A percentile compares a stretch with the other conserved stretches of the same genome.
phyloP scores from a whole-genome alignment of 2,329 filamentous ascomycete species.

The Byssochlamys sp. region DNA sequence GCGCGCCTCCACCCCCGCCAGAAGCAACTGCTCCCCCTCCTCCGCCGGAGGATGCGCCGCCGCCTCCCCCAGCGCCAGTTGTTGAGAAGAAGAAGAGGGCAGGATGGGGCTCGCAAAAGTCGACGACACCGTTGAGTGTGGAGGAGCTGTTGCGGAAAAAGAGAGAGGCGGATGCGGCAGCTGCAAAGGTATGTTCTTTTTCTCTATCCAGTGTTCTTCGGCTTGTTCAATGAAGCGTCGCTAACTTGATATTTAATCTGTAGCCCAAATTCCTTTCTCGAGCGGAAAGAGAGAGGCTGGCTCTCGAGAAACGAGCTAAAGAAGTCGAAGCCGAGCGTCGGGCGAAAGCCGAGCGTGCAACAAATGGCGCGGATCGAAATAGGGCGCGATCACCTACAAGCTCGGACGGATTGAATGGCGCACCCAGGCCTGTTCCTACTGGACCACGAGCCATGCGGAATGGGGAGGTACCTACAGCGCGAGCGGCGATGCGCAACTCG shows the following conservation, averaged over 20 bases:
- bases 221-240: constrained; percentile 11
- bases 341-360: constrained; percentile 30
- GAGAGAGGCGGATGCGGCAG: constrained; percentile 72
- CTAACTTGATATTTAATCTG: constrained; percentile 7
- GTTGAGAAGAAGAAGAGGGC: constrained; percentile 40
- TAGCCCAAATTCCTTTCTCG: constrained; percentile 76
- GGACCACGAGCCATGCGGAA: constrained; percentile 61
- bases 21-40: constrained; percentile 31
- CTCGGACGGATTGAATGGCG: constrained; percentile 17
- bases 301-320: constrained; percentile 65
- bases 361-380: constrained; percentile 18
- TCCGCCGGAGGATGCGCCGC: constrained; percentile 34
- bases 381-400: constrained; percentile 10
- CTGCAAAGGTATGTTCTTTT: constrained; percentile 53
- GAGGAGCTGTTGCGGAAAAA: constrained; percentile 79
- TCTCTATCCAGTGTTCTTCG: constrained; percentile 5
- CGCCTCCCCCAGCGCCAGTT: constrained; percentile 29
- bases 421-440: constrained; percentile 48
- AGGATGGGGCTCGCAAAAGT: constrained; percentile 41
- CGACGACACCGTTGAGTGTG: constrained; percentile 57
- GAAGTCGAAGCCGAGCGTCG: constrained; percentile 57
- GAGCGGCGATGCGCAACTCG: constrained; percentile 39
- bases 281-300: constrained; percentile 69
- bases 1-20: constrained; percentile 34
- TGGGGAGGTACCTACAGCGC: constrained; percentile 40